These are phyloP conservation scores for Leccinum incarnatum DNA, from an alignment of 768 basidiomycete genomes.

Conservation along the genomic window DNA sequence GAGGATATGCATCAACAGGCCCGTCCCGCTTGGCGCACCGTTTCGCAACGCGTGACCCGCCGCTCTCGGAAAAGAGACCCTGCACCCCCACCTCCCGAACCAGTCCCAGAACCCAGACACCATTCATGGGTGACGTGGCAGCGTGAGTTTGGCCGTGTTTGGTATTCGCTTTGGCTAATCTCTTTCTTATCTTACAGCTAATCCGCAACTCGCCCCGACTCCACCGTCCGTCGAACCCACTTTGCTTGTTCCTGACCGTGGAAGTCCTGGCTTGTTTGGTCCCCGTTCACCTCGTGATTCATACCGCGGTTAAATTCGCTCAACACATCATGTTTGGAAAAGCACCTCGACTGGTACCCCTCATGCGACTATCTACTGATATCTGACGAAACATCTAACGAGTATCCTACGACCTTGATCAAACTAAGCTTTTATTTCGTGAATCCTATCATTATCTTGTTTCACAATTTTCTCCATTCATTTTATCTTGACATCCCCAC, in stretches of 20 bases:
- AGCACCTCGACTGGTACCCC: neutral
- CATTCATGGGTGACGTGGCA: slow-evolving; percentile 65
- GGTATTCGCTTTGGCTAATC: neutral
- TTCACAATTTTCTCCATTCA: slow-evolving; percentile 1
- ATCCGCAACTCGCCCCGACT: slow-evolving; percentile 54
- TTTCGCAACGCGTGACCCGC: slow-evolving; percentile 37
- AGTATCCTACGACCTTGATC: slow-evolving; percentile 17
- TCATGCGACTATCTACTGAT: slow-evolving; percentile 4
- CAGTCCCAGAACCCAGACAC: slow-evolving; percentile 39
- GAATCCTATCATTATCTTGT: slow-evolving; percentile 28
- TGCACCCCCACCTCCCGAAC: slow-evolving; percentile 33
- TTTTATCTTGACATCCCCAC: slow-evolving; percentile 1
- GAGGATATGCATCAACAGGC: slow-evolving; percentile 40
- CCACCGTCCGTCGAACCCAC: slow-evolving; percentile 60
- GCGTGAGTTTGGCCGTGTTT: slow-evolving; percentile 45
- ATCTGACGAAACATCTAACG: slow-evolving; percentile 12
- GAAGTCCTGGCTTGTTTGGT: slow-evolving; percentile 72
- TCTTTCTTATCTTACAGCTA: slow-evolving; percentile 40
- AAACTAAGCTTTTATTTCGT: neutral
- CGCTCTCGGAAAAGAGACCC: slow-evolving; percentile 46
- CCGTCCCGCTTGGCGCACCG: slow-evolving; percentile 63
- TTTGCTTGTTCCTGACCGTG: slow-evolving; percentile 55
- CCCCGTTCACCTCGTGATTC: slow-evolving; percentile 62
- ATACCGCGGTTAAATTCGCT: slow-evolving; percentile 15
- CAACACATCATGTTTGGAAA: neutral